These are phyloP conservation scores for Acanthamoeba sp. DNA, from an alignment of 208 protist genomes.

Conservation along the genomic window DNA sequence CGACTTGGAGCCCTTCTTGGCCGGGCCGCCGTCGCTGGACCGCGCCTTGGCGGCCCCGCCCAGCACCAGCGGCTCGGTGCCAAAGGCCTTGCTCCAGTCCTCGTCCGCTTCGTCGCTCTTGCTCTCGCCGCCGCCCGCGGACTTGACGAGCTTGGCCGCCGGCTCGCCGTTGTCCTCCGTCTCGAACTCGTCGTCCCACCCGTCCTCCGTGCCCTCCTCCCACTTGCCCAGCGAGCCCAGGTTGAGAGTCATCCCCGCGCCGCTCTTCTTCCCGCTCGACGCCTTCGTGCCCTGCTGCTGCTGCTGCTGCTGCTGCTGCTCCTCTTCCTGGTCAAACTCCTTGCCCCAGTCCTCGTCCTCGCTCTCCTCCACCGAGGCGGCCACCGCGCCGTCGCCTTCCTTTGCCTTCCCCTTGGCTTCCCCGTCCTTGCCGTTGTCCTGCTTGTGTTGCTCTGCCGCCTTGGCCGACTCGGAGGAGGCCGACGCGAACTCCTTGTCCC, in stretches of 20 bases:
- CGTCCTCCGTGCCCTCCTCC: not conserved
- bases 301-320: not conserved
- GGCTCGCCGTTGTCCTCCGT: not conserved
- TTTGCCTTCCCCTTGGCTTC: not conserved
- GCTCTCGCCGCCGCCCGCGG: not conserved
- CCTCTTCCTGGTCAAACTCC: constrained; percentile 12
- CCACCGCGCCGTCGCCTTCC: too few relatives aligned
- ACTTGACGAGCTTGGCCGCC: not conserved
- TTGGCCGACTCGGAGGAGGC: not conserved
- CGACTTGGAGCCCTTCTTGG: not conserved
- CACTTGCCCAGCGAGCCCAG: not conserved
- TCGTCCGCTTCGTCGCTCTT: constrained; percentile 9
- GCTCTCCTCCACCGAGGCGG: not conserved
- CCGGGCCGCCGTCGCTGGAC: not conserved
- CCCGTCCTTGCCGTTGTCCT: not conserved
- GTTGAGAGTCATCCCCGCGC: not conserved
- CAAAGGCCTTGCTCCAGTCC: not conserved
- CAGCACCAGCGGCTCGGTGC: not conserved
- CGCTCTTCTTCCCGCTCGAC: not conserved
- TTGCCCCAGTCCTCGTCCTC: constrained; percentile 58
- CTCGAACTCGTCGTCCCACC: constrained; percentile 14
- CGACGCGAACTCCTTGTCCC: constrained; percentile 38
- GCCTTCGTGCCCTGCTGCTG: not conserved
- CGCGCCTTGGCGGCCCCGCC: not conserved
- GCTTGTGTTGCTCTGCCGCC: not conserved